phyloP scores from a whole-genome alignment of 352 stramenopile genomes.

The Phytophthora hybrid region DNA sequence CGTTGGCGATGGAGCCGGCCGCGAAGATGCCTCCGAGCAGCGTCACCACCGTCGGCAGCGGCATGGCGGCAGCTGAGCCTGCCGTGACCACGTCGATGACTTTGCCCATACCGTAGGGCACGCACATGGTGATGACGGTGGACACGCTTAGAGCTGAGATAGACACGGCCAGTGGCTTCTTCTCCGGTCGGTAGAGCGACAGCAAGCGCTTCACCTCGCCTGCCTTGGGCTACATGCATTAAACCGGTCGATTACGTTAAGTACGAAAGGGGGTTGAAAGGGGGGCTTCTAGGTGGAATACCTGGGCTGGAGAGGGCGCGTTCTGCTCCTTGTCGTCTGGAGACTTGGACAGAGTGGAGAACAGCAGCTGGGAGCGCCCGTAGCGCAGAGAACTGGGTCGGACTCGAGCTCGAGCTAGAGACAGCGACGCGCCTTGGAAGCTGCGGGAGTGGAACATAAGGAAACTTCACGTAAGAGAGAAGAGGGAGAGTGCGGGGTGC shows the following conservation, averaged over 20 bases:
- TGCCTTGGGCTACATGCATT: constrained; percentile 12
- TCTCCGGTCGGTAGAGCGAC: constrained; percentile 75
- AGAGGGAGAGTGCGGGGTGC: background rate
- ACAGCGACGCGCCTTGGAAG: constrained; percentile 21
- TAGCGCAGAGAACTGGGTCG: background rate
- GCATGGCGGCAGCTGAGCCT: constrained; percentile 44
- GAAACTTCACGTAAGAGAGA: background rate
- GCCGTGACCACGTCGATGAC: constrained; percentile 82
- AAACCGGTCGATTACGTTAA: constrained; percentile 17
- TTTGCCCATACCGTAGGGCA: constrained; percentile 85
- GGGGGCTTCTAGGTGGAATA: background rate
- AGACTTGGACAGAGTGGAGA: constrained; percentile 30
- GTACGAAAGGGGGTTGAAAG: background rate
- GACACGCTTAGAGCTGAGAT: constrained; percentile 72
- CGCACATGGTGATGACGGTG: constrained; percentile 77
- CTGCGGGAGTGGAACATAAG: constrained; percentile 10
- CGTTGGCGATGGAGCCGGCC: constrained; percentile 71
- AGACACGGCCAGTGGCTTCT: constrained; percentile 68
- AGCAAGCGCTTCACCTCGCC: constrained; percentile 54
- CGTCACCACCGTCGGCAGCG: constrained; percentile 59
- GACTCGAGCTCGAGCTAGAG: constrained; percentile 9
- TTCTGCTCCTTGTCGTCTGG: constrained; percentile 23
- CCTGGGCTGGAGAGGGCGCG: constrained; percentile 7
- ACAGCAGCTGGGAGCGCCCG: constrained; percentile 26
- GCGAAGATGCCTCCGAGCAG: constrained; percentile 77